Conservation (phyloP, 441 rosid genomes). For the Adansonia rubrostipa region DNA sequence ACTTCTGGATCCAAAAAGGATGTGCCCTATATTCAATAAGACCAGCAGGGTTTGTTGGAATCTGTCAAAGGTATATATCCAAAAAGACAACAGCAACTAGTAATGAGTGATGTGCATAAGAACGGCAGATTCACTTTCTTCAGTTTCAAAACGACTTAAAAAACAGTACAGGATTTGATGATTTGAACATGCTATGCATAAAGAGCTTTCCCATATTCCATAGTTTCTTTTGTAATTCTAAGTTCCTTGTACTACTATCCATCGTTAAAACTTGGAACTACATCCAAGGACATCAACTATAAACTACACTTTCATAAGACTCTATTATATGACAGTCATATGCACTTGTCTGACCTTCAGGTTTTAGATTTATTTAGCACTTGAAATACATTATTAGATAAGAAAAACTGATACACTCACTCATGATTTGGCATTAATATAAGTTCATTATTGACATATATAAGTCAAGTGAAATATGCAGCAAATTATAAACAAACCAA, state of each 20-base stretch:
- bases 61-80: constrained; percentile 52
- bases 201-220: not conserved
- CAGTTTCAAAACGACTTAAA: constrained; percentile 19
- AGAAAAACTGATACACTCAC: not conserved
- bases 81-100: constrained; percentile 37
- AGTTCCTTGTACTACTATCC: not conserved
- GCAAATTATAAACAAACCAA: constrained; percentile 1
- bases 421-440: not conserved
- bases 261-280: constrained; percentile 7
- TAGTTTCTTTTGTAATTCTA: not conserved
- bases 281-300: constrained; percentile 3
- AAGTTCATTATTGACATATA: not conserved
- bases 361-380: constrained; percentile 12
- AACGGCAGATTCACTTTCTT: constrained; percentile 8
- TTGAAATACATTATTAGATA: not conserved
- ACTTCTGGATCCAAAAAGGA: constrained; percentile 82
- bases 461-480: not conserved
- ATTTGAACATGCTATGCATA: constrained; percentile 19
- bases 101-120: constrained; percentile 25
- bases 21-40: constrained; percentile 89
- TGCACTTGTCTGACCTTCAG: not conserved
- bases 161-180: constrained; percentile 3
- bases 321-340: not conserved
- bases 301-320: not conserved
- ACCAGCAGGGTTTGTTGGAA: constrained; percentile 77